Evolutionary conservation across 2,329 filamentous ascomycete genomes (phyloP).

Genomic region (Pyrenophora graminea): DNA sequence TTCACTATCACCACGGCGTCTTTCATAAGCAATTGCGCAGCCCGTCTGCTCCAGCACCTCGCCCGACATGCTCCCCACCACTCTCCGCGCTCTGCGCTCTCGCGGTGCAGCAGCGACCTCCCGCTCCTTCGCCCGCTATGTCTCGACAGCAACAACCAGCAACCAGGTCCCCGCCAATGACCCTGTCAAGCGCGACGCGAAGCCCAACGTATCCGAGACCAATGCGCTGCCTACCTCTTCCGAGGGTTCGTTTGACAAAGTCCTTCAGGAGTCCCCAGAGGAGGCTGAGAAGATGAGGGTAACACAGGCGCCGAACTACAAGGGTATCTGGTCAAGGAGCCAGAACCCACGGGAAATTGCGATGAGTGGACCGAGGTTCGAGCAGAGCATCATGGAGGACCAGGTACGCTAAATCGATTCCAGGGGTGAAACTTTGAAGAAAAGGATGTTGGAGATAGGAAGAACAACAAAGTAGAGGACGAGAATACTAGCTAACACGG

Average conservation of each 20-base stretch:
- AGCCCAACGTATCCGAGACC: slow-evolving; percentile 62
- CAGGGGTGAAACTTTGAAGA: background rate
- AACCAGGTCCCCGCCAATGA: slow-evolving; percentile 74
- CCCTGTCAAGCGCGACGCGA: slow-evolving; percentile 56
- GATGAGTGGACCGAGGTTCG: slow-evolving; percentile 93
- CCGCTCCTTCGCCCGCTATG: slow-evolving; percentile 31
- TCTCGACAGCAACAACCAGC: slow-evolving; percentile 26
- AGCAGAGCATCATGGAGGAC: slow-evolving; percentile 90
- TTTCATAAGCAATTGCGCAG: slow-evolving; percentile 21
- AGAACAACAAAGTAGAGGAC: background rate
- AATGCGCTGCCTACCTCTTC: slow-evolving; percentile 62
- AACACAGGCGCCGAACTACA: slow-evolving; percentile 85
- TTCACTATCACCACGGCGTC: slow-evolving; percentile 9
- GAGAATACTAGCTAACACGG: slow-evolving; percentile 25
- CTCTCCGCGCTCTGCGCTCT: slow-evolving; percentile 36
- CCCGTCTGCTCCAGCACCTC: slow-evolving; percentile 18
- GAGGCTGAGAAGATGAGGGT: slow-evolving; percentile 60
- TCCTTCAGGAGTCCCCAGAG: slow-evolving; percentile 60
- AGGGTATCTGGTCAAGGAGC: slow-evolving; percentile 79
- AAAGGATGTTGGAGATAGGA: background rate
- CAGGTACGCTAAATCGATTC: slow-evolving; percentile 67
- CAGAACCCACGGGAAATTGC: slow-evolving; percentile 80
- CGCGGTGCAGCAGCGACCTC: slow-evolving; percentile 27
- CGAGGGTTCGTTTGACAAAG: slow-evolving; percentile 55
- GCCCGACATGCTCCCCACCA: slow-evolving; percentile 31